Conservation (phyloP, 139 green algal genomes). For the Chlorella vulgaris region DNA sequence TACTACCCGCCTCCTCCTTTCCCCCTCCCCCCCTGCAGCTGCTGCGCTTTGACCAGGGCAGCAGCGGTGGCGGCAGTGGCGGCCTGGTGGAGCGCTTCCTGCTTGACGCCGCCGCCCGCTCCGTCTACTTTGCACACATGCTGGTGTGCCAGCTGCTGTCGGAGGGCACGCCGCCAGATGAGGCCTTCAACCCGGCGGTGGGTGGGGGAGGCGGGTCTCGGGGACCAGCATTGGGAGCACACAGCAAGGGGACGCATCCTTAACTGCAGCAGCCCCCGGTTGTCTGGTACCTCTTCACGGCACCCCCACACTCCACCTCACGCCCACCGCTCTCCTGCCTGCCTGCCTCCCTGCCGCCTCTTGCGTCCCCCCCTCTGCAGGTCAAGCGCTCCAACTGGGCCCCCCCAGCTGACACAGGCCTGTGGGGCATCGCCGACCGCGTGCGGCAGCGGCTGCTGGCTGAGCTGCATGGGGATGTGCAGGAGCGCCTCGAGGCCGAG, state of each 20-base stretch:
- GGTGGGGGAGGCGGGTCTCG: background rate
- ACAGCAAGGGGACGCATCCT: too few relatives aligned
- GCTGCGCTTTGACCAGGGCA: conserved; percentile 59
- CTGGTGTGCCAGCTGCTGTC: conserved; percentile 87
- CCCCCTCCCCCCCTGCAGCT: conserved; percentile 33
- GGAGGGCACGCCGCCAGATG: conserved; percentile 77
- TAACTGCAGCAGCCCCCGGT: background rate
- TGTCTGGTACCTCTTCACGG: background rate
- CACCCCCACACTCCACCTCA: background rate
- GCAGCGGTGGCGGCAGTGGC: conserved; percentile 29
- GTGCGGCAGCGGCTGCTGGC: conserved; percentile 57
- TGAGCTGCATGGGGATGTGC: conserved; percentile 49
- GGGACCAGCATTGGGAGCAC: background rate
- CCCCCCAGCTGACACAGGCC: conserved; percentile 79
- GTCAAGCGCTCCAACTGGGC: conserved; percentile 81
- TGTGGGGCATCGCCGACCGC: conserved; percentile 77
- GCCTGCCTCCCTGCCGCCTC: background rate
- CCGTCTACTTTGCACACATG: conserved; percentile 84
- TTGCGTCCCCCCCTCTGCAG: too few relatives aligned
- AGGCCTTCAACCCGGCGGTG: conserved; percentile 79
- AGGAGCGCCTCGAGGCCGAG: conserved; percentile 71
- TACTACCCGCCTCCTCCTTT: too few relatives aligned
- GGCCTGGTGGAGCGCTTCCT: conserved; percentile 73
- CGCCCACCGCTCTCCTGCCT: background rate
- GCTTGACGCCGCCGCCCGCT: conserved; percentile 60